phyloP scores from a whole-genome alignment of 169 alveolate species.

The Eimeria acervulina region DNA sequence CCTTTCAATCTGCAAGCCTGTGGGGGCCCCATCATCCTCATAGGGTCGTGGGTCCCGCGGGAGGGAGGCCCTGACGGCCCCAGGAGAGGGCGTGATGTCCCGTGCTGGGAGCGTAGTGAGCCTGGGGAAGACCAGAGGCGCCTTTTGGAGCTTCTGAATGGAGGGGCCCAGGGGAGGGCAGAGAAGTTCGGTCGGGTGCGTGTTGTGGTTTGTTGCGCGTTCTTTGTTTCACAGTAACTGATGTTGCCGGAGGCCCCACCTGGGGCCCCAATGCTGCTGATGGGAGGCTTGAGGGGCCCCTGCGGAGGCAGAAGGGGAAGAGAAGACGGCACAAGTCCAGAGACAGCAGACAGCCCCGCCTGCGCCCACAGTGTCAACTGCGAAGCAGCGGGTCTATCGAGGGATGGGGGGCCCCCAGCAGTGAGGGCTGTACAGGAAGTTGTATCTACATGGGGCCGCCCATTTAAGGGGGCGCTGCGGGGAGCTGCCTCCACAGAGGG shows the following conservation, averaged over 20 bases:
- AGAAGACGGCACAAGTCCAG: background rate
- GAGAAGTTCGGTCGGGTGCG: background rate
- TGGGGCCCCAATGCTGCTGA: slow-evolving; percentile 1
- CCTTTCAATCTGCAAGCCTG: background rate
- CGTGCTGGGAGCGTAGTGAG: background rate
- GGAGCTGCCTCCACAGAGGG: background rate
- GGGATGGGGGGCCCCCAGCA: background rate
- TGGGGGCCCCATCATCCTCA: background rate
- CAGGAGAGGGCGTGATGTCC: background rate
- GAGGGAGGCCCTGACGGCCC: background rate
- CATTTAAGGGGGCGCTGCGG: background rate
- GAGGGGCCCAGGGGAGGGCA: slow-evolving; percentile 35
- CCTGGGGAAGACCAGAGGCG: slow-evolving; percentile 5
- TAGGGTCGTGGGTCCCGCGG: background rate
- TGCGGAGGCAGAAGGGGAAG: background rate
- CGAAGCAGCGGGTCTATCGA: background rate
- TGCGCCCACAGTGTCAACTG: background rate
- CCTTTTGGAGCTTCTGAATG: slow-evolving; percentile 44
- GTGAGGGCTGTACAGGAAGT: background rate
- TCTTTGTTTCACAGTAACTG: background rate
- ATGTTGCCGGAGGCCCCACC: background rate
- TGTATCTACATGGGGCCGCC: no score
- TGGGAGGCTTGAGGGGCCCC: background rate
- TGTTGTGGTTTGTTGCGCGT: background rate
- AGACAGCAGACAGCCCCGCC: background rate